A percentile compares a stretch with the other conserved stretches of the same genome.
Conservation (phyloP, 2,329 filamentous ascomycete genomes). For the Colletotrichum camelliae region DNA sequence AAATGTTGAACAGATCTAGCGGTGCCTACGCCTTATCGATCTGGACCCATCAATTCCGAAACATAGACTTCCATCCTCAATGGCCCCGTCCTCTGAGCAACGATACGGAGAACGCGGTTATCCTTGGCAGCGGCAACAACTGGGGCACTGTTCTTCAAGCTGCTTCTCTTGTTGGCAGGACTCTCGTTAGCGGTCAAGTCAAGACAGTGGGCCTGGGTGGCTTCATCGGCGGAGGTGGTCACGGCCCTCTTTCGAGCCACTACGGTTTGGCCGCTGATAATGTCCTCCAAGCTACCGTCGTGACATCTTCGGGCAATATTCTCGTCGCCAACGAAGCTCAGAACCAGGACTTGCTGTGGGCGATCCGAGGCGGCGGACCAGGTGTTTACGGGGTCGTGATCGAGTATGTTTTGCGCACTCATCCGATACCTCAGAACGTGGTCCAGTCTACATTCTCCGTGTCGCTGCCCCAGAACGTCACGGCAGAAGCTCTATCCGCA, state of each 20-base stretch:
- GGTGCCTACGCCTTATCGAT: slow-evolving; percentile 22
- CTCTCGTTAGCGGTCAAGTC: slow-evolving; percentile 53
- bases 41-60: slow-evolving; percentile 19
- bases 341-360: slow-evolving; percentile 22
- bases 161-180: slow-evolving; percentile 40
- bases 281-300: slow-evolving; percentile 29
- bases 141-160: slow-evolving; percentile 45
- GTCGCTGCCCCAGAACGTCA: neutral
- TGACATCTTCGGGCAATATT: slow-evolving; percentile 27
- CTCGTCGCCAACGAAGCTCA: slow-evolving; percentile 13
- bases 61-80: neutral
- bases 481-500: neutral
- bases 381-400: slow-evolving; percentile 21
- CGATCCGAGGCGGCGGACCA: slow-evolving; percentile 21
- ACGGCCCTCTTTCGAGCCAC: slow-evolving; percentile 26
- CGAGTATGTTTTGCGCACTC: slow-evolving; percentile 18
- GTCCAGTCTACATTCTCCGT: neutral
- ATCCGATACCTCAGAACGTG: slow-evolving; percentile 13
- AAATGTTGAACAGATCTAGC: neutral
- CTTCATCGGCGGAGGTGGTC: slow-evolving; percentile 33
- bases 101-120: neutral
- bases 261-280: slow-evolving; percentile 32
- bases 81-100: neutral
- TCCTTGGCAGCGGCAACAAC: neutral
- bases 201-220: slow-evolving; percentile 59